Base-by-base conservation (phyloP, 192 early-diverging fungal genomes). In the Linnemannia schmuckeri region DNA sequence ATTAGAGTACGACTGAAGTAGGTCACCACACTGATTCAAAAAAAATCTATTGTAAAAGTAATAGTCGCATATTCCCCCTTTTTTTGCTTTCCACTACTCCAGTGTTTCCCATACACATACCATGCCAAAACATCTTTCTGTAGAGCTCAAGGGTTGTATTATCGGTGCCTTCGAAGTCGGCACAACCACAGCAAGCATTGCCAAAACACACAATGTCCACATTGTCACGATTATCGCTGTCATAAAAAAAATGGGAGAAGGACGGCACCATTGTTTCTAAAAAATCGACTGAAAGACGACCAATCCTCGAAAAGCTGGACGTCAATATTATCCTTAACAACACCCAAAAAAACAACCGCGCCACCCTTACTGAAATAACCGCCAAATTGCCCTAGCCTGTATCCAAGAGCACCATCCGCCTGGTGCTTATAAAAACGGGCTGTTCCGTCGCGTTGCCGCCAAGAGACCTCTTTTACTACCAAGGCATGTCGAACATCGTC, bases 181-280 rank as follows among this genome's bases (percentile, higher is more conserved):
- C 54, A 22, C 54, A 24, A 55, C 54, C 54, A 15, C 54, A 55
- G 22, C 54, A 55, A 22, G 54, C 54, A 55, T 55, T 22, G 54
- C 54, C 54, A 55, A 55, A 55, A 55, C 54, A 55, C 54, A 55
- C 54, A 6, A 15, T 24, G 20, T 55, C 54, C 49, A 17, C 4
- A 55, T 55, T 1, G 4, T 1, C 54, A 55, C 22, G 22, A 22
- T 55, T 1, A 15, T 55, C 54, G 20, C 18, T 20, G 33, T 77
- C 9, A 70, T 77, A n/a, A 6, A 40, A 66, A 20, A 66, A 77
- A 49, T 77, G 55, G 55, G n/a, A 77, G n/a, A 77, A 46, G n/a
- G 76, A 77, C 12, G 35, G 66, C 12, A 77, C 76, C n/a, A 30
- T 77, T 66, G 66, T 69, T 49, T 66, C 75, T 17, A 76, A 76